A percentile compares a stretch with the other conserved stretches of the same genome.
Evolutionary conservation across 805 yeast genomes (phyloP).

Genomic region (Brettanomyces custersianus): DNA sequence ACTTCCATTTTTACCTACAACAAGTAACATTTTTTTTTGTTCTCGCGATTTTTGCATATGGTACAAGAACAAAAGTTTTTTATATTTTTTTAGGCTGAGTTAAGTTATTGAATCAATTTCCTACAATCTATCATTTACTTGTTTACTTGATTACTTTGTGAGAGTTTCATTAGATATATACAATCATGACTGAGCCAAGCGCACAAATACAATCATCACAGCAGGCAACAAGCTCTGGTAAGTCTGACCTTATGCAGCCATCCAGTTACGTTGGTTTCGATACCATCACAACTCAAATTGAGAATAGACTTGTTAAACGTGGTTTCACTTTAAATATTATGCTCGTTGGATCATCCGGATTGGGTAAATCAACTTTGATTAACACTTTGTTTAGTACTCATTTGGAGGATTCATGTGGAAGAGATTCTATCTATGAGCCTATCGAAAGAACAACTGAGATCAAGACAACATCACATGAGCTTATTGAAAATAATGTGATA

Average conservation of each 20-base stretch:
- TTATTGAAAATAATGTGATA: slow-evolving; percentile 80
- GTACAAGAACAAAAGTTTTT: no score
- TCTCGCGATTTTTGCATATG: no score
- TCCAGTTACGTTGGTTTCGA: slow-evolving; percentile 89
- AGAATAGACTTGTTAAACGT: slow-evolving; percentile 78
- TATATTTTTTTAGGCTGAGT: no score
- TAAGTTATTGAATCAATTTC: no score
- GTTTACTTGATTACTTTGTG: neutral
- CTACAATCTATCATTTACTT: neutral
- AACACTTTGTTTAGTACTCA: slow-evolving; percentile 86
- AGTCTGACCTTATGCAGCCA: slow-evolving; percentile 37
- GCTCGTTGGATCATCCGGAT: slow-evolving; percentile 90
- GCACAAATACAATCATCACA: slow-evolving; percentile 8
- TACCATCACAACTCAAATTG: slow-evolving; percentile 92
- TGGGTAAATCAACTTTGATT: slow-evolving; percentile 88
- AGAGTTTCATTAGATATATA: no score
- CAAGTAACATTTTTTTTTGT: no score
- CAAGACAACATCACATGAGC: slow-evolving; percentile 55
- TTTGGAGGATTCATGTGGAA: slow-evolving; percentile 65
- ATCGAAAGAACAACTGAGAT: slow-evolving; percentile 83
- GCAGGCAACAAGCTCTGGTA: slow-evolving; percentile 5
- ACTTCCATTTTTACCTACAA: no score
- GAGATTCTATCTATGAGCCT: slow-evolving; percentile 59
- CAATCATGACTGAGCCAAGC: slow-evolving; percentile 2
- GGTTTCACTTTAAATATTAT: slow-evolving; percentile 93